Percentiles rank a stretch among this genome's conserved stretches.
These are phyloP conservation scores for Leptoxyphium fumago DNA, from an alignment of 2,329 filamentous ascomycete genomes.

Conservation along the genomic window DNA sequence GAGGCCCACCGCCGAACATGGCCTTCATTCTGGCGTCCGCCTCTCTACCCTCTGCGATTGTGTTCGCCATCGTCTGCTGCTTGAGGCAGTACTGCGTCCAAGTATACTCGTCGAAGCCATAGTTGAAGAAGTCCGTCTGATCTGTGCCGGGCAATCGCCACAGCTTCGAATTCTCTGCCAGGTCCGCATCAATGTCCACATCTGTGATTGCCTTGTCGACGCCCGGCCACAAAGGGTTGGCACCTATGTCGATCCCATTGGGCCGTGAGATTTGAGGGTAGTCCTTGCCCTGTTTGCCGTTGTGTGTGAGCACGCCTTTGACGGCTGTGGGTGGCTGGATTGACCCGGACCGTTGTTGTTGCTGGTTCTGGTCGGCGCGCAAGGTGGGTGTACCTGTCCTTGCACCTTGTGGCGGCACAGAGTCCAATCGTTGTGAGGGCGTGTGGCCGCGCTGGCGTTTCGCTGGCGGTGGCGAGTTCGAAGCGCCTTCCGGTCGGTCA, in stretches of 20 bases:
- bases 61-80: slow-evolving; percentile 63
- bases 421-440: neutral
- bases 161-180: slow-evolving; percentile 64
- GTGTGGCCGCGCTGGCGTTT: neutral
- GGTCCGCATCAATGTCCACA: slow-evolving; percentile 37
- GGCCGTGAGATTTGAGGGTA: slow-evolving; percentile 50
- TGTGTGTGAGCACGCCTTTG: slow-evolving; percentile 26
- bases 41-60: slow-evolving; percentile 68
- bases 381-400: slow-evolving; percentile 4
- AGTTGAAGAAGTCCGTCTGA: slow-evolving; percentile 96
- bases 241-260: slow-evolving; percentile 74
- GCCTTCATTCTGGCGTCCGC: slow-evolving; percentile 46
- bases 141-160: slow-evolving; percentile 93
- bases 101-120: slow-evolving; percentile 96
- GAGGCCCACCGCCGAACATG: slow-evolving; percentile 33
- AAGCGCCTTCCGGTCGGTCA: slow-evolving; percentile 27
- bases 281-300: slow-evolving; percentile 40
- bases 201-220: slow-evolving; percentile 58
- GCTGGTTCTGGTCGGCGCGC: neutral
- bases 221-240: slow-evolving; percentile 55
- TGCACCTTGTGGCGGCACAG: neutral
- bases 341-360: neutral
- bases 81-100: slow-evolving; percentile 91
- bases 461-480: slow-evolving; percentile 7
- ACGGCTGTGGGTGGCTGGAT: slow-evolving; percentile 12